These are phyloP conservation scores for Rhodosporidiobolus sp. DNA, from an alignment of 768 basidiomycete species.

Conservation along the genomic window DNA sequence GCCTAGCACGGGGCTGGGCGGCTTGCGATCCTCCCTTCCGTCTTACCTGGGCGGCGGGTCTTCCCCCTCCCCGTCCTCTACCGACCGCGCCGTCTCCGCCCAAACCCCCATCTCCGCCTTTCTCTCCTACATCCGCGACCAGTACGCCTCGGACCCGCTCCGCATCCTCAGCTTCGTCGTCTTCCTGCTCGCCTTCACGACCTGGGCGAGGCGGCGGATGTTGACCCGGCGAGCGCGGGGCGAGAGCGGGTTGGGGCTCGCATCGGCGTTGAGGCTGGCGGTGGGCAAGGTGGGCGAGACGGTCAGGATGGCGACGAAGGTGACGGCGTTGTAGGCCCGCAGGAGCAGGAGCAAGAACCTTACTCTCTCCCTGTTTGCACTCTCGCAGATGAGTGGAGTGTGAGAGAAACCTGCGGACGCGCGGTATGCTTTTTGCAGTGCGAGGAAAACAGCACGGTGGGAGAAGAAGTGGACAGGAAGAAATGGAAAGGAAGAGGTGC, in stretches of 20 bases:
- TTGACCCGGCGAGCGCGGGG: neutral
- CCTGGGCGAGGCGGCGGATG: conserved; percentile 17
- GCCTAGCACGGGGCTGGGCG: neutral
- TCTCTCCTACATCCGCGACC: conserved; percentile 6
- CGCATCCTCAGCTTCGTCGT: conserved; percentile 18
- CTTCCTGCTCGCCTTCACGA: conserved; percentile 19
- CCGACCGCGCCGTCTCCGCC: neutral
- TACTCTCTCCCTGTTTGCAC: no score
- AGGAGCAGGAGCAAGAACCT: no score
- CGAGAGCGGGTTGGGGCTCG: conserved; percentile 5
- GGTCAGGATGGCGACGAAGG: conserved; percentile 30
- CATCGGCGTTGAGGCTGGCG: neutral
- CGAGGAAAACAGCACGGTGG: neutral
- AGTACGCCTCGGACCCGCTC: conserved; percentile 27
- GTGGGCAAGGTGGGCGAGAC: conserved; percentile 20
- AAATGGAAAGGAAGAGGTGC: neutral
- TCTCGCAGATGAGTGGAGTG: no score
- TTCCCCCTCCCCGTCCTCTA: neutral
- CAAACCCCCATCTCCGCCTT: neutral
- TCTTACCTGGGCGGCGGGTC: conserved; percentile 9
- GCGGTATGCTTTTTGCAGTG: neutral
- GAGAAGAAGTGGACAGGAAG: neutral
- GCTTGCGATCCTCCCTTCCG: conserved; percentile 10
- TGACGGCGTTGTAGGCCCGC: conserved; percentile 29
- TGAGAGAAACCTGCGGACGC: no score